Base-by-base conservation (phyloP, 345 rosid species). In the Sisymbrium irio region DNA sequence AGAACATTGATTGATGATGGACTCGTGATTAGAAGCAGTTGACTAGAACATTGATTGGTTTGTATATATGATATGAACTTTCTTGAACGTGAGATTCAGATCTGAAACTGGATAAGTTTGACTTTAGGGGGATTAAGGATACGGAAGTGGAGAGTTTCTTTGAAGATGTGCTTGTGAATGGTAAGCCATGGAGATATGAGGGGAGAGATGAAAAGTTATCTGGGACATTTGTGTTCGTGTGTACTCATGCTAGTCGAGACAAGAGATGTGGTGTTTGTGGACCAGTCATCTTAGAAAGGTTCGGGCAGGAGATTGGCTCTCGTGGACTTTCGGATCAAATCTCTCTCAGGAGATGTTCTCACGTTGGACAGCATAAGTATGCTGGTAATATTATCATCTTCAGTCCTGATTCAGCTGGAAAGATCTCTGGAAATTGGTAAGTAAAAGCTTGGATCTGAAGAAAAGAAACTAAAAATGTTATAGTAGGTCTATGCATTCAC, bases 201-300 rank as follows among this genome's bases (percentile, higher is more conserved):
- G 89, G 86, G 57, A 78, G 30, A 45, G 84, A 70, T 7, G 96
- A 88, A 77, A 62, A 50, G 35, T 32, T 94, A 46, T 61, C 82
- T 13, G 96, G 97, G 15, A 82, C 90, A 1, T 77, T 83, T 79
- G 78, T 94, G 8, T 94, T 94, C 39, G 95, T 93, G 22, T 93
- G 98, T 61, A 87, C 96, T 67, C 98, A 93, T 75, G 91, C 84
- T 41, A 91, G 84, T 79, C 87, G 94, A 17, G 98, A 93, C 75
- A 87, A 82, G 83, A 85, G 98, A 66, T 94, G 97, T 35, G 98
- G 97, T 51, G 96, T 94, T 61, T 94, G 98, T 79, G 98, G 98
- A 64, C 97, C 98, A 0, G 80, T 78, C 53, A 93, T 94, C 20
- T 85, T 91, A 11, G 85, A 88, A 33, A 94, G 83, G 74, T 83